Evolutionary conservation across 306 rosid genomes (phyloP).

Genomic region (Psophocarpus tetragonolobus): DNA sequence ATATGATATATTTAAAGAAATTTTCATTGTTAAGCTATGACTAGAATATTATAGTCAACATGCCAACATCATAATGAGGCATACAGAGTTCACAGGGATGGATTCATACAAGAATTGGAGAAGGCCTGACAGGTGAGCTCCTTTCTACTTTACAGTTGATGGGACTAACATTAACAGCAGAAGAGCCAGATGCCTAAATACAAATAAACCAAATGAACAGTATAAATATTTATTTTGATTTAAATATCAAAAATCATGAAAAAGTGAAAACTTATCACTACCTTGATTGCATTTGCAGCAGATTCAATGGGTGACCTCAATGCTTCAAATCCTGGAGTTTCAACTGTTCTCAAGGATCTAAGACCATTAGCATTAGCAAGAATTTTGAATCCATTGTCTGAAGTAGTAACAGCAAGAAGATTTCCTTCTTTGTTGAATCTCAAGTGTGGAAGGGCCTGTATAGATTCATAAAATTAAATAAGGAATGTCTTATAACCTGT

Average conservation of each 20-base stretch:
- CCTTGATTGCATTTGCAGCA: slow-evolving; percentile 63
- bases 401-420: slow-evolving; percentile 82
- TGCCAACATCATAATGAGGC: background rate
- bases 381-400: slow-evolving; percentile 73
- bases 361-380: slow-evolving; percentile 75
- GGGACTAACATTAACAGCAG: slow-evolving; percentile 57
- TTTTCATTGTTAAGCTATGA: slow-evolving; percentile 12
- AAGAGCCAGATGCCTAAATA: slow-evolving; percentile 62
- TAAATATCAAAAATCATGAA: slow-evolving; percentile 22
- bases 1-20: no score
- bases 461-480: slow-evolving; percentile 34
- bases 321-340: slow-evolving; percentile 69
- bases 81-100: slow-evolving; percentile 23
- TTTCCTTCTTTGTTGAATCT: slow-evolving; percentile 86
- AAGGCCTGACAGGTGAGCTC: slow-evolving; percentile 75
- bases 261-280: slow-evolving; percentile 28
- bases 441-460: slow-evolving; percentile 79
- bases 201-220: background rate
- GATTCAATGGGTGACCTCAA: slow-evolving; percentile 70
- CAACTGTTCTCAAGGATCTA: slow-evolving; percentile 57
- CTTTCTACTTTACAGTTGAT: slow-evolving; percentile 79
- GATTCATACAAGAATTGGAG: slow-evolving; percentile 65
- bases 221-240: background rate
- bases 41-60: background rate
- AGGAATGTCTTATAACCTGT: background rate